Conservation (phyloP, 2,329 filamentous ascomycete species). For the Hypoxylon rubiginosum region DNA sequence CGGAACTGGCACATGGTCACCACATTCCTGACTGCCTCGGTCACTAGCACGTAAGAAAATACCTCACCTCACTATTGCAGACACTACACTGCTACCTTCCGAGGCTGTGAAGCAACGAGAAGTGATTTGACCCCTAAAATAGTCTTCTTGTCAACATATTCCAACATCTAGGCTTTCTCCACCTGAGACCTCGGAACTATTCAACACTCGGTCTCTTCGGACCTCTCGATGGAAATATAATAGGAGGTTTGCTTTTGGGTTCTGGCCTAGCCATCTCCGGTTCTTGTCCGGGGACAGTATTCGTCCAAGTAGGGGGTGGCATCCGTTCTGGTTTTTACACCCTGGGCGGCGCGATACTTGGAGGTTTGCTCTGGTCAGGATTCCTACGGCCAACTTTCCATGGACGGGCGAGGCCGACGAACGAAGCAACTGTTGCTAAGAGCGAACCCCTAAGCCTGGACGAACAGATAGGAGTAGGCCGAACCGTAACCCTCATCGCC, state of each 20-base stretch:
- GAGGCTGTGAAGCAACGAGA: slow-evolving; percentile 2
- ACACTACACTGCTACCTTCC: slow-evolving; percentile 1
- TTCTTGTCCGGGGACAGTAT: slow-evolving; percentile 74
- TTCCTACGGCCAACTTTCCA: slow-evolving; percentile 56
- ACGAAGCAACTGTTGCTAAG: slow-evolving; percentile 28
- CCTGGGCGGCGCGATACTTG: slow-evolving; percentile 67
- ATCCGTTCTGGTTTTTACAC: slow-evolving; percentile 65
- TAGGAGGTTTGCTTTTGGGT: slow-evolving; percentile 73
- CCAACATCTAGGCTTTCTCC: slow-evolving; percentile 59
- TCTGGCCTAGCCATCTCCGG: slow-evolving; percentile 76
- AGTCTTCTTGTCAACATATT: slow-evolving; percentile 58
- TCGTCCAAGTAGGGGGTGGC: slow-evolving; percentile 70
- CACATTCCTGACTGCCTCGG: slow-evolving; percentile 73
- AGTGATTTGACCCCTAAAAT: slow-evolving; percentile 7
- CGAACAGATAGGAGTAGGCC: slow-evolving; percentile 58
- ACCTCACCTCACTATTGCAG: slow-evolving; percentile 4
- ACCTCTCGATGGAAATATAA: slow-evolving; percentile 72
- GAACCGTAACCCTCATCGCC: slow-evolving; percentile 54
- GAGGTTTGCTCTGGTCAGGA: slow-evolving; percentile 67
- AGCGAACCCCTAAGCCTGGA: slow-evolving; percentile 52
- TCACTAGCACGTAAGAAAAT: slow-evolving; percentile 69
- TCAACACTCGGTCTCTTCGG: slow-evolving; percentile 67
- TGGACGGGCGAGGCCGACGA: slow-evolving; percentile 45
- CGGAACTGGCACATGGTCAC: slow-evolving; percentile 76
- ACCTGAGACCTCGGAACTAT: slow-evolving; percentile 62